A percentile compares a stretch with the other conserved stretches of the same genome.
Evolutionary conservation across 148 eudicot species (phyloP).

Genomic region (Drosera capensis): DNA sequence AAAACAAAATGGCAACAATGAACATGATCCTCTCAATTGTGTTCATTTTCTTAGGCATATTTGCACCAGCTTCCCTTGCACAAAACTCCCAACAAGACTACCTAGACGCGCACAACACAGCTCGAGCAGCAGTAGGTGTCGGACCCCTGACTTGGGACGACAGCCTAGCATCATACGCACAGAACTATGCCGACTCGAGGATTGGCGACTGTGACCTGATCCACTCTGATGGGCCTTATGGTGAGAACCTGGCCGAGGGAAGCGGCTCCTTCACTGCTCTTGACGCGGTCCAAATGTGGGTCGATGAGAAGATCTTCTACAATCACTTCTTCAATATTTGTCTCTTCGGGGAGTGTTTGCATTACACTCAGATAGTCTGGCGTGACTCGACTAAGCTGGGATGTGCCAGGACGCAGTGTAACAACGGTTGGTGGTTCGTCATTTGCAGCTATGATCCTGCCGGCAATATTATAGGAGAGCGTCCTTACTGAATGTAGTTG

Average conservation of each 20-base stretch:
- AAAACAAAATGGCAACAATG: too few species aligned
- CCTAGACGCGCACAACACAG: conserved; percentile 20
- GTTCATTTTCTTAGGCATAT: too few species aligned
- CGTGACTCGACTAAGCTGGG: conserved; percentile 20
- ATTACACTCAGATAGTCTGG: conserved; percentile 47
- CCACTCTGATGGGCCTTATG: conserved; percentile 12
- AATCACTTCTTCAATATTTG: conserved; percentile 19
- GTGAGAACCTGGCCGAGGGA: conserved; percentile 20
- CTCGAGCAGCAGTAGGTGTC: conserved; percentile 24
- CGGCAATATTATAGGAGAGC: conserved; percentile 29
- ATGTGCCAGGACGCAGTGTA: conserved; percentile 33
- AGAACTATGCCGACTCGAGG: conserved; percentile 19
- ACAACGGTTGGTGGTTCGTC: conserved; percentile 25
- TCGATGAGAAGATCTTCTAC: conserved; percentile 15
- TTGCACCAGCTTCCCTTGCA: too few species aligned
- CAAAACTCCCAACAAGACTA: too few species aligned
- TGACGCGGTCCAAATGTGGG: conserved; percentile 23
- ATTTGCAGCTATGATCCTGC: conserved; percentile 42
- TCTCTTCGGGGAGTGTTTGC: conserved; percentile 19
- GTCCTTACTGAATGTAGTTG: conserved; percentile 33
- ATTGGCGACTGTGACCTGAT: conserved; percentile 20
- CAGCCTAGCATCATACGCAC: conserved; percentile 26
- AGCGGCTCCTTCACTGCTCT: conserved; percentile 13
- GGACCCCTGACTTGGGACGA: conserved; percentile 30
- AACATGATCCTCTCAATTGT: too few species aligned